A percentile compares a stretch with the other conserved stretches of the same genome.
phyloP scores from a whole-genome alignment of 139 green algal genomes.

The Chlorella sp. region DNA sequence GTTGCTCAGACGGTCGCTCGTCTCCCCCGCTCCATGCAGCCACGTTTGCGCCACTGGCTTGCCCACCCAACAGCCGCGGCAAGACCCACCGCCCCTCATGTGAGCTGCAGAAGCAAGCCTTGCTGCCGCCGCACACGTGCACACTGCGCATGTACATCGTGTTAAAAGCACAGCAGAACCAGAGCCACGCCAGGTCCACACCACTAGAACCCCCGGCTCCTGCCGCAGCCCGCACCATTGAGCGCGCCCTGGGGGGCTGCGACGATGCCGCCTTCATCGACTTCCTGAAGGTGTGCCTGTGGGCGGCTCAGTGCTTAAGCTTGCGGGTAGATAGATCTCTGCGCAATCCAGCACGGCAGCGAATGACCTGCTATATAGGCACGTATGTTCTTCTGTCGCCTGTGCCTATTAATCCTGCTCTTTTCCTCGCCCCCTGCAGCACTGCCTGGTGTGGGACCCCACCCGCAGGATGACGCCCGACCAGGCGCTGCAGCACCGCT shows the following conservation, averaged over 20 bases:
- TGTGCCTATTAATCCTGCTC: neutral
- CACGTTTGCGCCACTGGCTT: neutral
- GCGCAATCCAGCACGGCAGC: too few relatives aligned
- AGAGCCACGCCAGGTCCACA: neutral
- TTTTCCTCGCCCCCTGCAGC: conserved; percentile 64
- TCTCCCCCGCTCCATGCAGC: neutral
- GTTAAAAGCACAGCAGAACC: neutral
- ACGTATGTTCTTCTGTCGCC: too few relatives aligned
- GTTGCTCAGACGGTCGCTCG: neutral
- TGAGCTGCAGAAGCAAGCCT: neutral
- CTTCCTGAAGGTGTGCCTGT: conserved; percentile 25
- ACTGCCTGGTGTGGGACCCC: conserved; percentile 76
- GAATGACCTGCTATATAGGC: too few relatives aligned
- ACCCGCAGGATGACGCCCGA: conserved; percentile 55
- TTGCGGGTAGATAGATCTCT: too few relatives aligned
- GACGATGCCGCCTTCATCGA: conserved; percentile 18
- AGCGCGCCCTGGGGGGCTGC: conserved; percentile 14
- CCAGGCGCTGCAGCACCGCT: conserved; percentile 87
- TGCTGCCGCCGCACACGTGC: neutral
- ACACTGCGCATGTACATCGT: neutral
- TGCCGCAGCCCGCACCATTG: neutral
- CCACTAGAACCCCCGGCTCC: neutral
- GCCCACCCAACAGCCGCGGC: conserved; percentile 20
- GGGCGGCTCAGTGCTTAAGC: too few relatives aligned
- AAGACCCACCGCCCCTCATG: neutral